Evolutionary conservation across 2,329 filamentous ascomycete species (phyloP), one percentile per base, ranked within the genome.

Genomic region (Zymoseptoria tritici): DNA sequence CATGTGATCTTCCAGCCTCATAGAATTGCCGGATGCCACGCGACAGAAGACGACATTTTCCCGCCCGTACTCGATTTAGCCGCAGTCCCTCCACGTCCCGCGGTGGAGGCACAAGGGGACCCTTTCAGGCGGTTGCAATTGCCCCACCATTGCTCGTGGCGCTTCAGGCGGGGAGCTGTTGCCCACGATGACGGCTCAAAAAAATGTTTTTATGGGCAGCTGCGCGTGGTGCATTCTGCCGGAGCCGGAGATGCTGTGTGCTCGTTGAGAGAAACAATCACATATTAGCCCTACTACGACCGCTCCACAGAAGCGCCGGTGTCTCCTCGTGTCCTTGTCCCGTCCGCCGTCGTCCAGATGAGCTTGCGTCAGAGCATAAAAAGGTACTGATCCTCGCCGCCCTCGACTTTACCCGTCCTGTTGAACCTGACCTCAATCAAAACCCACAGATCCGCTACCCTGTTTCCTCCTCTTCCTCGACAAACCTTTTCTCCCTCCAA

Each of bases 361-460:
- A 60, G 54, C 22, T 49, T 53, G 19, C 59, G 61, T 57, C 57
- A 56, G 55, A 60, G 53, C 60, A 62, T 64, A 59, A 61, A 52
- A 63, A 63, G 61, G 61, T 56, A 42, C 54, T 51, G 9, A 24
- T 22, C 50, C 20, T 21, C 24, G 53, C 52, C 52, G 49, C 52
- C 6, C 24, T 24, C 52, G 52, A 53, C 52, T 53, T 53, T 53
- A 53, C 22, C 52, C 52, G 50, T 49, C 21, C 20, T 49, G 24
- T 52, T 42, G 22, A 36, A 31, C 42, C 59, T 58, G 52, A 60
- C 29, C 24, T 36, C 53, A n/a, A 36, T 36, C 36, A 26, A 26
- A 52, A 52, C 19, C n/a, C 51, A 24, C 54, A 61, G 61, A 61
- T 59, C 58, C 36, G 59, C 59, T 56, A 55, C 60, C 56, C 50